Evolutionary conservation across 1,284 basidiomycete genomes (phyloP).

Genomic region (Tilletiopsis washingtonensis): DNA sequence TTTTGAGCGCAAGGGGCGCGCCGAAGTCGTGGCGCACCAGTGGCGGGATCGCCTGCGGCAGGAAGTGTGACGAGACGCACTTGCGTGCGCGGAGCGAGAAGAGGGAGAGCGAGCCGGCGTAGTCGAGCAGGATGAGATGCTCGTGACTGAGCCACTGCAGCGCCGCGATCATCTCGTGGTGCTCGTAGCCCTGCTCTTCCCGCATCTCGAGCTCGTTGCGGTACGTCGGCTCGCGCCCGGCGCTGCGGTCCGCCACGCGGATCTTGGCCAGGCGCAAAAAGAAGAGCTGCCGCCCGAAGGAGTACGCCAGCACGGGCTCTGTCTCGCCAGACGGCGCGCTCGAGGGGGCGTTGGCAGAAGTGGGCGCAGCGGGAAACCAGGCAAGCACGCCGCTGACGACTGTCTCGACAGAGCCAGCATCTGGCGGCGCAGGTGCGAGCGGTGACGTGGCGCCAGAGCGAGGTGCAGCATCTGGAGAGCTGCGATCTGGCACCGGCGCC

Average conservation of each 20-base stretch:
- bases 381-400: slow-evolving; percentile 21
- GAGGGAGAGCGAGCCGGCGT: slow-evolving; percentile 14
- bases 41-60: slow-evolving; percentile 5
- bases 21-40: slow-evolving; percentile 42
- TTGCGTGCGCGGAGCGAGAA: slow-evolving; percentile 26
- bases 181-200: slow-evolving; percentile 36
- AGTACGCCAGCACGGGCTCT: slow-evolving; percentile 31
- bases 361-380: slow-evolving; percentile 34
- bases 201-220: slow-evolving; percentile 8
- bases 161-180: slow-evolving; percentile 47
- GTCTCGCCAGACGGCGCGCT: neutral
- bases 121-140: slow-evolving; percentile 23
- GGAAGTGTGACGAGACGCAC: slow-evolving; percentile 7
- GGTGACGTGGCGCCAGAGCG: too few relatives aligned
- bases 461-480: too few relatives aligned
- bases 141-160: slow-evolving; percentile 52
- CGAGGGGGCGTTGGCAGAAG: neutral
- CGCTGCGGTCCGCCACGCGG: neutral
- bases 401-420: too few relatives aligned
- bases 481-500: neutral
- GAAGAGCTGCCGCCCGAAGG: slow-evolving; percentile 25
- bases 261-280: slow-evolving; percentile 17
- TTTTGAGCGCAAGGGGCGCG: too few relatives aligned
- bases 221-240: neutral
- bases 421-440: too few relatives aligned